A percentile compares a stretch with the other conserved stretches of the same genome.
Evolutionary conservation across 768 basidiomycete species (phyloP).

Genomic region (Boletus rubropictus): DNA sequence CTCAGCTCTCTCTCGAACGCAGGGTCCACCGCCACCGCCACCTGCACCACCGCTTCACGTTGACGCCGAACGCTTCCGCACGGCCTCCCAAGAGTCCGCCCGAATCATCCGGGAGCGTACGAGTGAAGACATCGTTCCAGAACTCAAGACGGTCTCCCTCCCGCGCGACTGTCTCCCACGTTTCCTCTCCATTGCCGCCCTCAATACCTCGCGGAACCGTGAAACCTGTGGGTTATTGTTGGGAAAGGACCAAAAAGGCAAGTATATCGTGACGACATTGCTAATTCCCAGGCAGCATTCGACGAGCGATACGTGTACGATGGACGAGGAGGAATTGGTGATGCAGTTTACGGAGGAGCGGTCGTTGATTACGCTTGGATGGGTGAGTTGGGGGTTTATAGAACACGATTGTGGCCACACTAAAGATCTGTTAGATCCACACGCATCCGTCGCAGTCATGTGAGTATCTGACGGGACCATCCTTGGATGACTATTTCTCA

Average conservation of each 20-base stretch:
- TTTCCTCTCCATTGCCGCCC: slow-evolving; percentile 71
- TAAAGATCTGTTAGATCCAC: slow-evolving; percentile 58
- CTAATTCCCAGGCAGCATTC: slow-evolving; percentile 86
- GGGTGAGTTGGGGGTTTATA: slow-evolving; percentile 50
- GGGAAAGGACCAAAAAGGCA: slow-evolving; percentile 57
- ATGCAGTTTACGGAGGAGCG: slow-evolving; percentile 79
- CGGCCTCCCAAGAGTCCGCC: slow-evolving; percentile 32
- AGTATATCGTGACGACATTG: slow-evolving; percentile 71
- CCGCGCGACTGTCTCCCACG: slow-evolving; percentile 69
- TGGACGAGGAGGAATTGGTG: slow-evolving; percentile 86
- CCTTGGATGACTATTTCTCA: neutral
- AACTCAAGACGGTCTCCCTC: slow-evolving; percentile 59
- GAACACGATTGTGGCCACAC: neutral
- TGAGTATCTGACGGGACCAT: slow-evolving; percentile 29
- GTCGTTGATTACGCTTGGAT: slow-evolving; percentile 80
- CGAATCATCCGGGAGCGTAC: slow-evolving; percentile 29
- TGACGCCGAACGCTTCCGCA: slow-evolving; percentile 27
- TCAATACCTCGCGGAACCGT: slow-evolving; percentile 70
- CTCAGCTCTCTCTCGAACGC: slow-evolving; percentile 25
- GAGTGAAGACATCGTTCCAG: slow-evolving; percentile 32
- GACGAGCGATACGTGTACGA: slow-evolving; percentile 87
- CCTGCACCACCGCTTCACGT: slow-evolving; percentile 21
- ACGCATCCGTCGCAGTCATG: slow-evolving; percentile 89
- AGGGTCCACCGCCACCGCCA: slow-evolving; percentile 19
- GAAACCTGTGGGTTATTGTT: slow-evolving; percentile 87